Evolutionary conservation across 306 rosid genomes (phyloP).

Genomic region (Clitoria ternatea): DNA sequence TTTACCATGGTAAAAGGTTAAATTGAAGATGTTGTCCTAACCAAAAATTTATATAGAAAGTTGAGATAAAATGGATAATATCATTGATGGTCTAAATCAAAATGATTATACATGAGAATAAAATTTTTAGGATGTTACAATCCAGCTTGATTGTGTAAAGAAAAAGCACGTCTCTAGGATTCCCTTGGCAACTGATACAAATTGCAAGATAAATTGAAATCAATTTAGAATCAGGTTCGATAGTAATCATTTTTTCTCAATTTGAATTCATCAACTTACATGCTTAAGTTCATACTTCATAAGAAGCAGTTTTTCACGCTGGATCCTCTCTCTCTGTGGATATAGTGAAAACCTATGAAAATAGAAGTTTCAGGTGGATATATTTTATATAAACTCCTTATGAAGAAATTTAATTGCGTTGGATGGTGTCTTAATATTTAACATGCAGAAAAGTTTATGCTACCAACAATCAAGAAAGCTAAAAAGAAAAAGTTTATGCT

Average conservation of each 20-base stretch:
- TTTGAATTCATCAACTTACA: background rate
- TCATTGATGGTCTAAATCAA: too few relatives aligned
- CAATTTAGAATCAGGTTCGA: background rate
- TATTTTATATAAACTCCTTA: background rate
- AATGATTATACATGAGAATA: too few relatives aligned
- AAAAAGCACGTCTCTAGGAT: background rate
- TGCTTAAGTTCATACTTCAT: background rate
- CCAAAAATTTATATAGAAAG: too few relatives aligned
- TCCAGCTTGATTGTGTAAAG: background rate
- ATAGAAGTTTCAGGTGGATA: constrained; percentile 5
- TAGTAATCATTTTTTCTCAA: background rate
- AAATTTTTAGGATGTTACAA: too few relatives aligned
- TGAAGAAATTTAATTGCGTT: background rate
- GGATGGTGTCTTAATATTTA: background rate
- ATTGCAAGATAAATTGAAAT: background rate
- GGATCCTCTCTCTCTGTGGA: constrained; percentile 63
- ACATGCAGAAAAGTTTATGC: background rate
- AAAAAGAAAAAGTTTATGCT: too few relatives aligned
- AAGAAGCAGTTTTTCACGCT: constrained; percentile 58
- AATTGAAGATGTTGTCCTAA: too few relatives aligned
- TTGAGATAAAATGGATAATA: too few relatives aligned
- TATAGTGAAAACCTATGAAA: background rate
- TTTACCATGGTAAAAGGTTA: too few relatives aligned
- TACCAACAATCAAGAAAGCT: background rate
- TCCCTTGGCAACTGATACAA: background rate